Evolutionary conservation across 164 flowering plant genomes (phyloP).

Genomic region (Piper longum): DNA sequence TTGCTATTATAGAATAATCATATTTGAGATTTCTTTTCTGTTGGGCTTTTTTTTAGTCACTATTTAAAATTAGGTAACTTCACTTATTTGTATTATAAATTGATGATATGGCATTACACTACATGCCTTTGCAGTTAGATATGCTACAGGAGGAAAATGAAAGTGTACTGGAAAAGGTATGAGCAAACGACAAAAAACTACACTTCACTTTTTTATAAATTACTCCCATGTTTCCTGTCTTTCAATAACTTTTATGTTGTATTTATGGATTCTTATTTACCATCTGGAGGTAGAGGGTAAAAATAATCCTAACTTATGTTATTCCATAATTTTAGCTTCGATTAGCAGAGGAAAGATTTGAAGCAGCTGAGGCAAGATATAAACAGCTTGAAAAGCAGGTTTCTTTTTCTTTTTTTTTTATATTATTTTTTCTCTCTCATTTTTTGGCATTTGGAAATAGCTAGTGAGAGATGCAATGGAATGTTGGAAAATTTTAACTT

Average conservation of each 20-base stretch:
- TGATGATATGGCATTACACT: conserved; percentile 1
- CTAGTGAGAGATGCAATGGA: no score
- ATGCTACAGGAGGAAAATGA: conserved; percentile 92
- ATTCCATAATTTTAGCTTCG: conserved; percentile 43
- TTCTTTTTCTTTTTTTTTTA: background rate
- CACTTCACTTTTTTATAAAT: background rate
- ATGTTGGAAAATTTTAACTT: no score
- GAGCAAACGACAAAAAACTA: background rate
- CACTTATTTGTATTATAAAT: background rate
- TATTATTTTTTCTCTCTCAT: background rate
- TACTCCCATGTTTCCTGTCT: background rate
- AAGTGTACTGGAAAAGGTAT: conserved; percentile 64
- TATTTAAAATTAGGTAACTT: no score
- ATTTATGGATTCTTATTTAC: background rate
- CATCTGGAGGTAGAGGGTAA: background rate
- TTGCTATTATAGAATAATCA: background rate
- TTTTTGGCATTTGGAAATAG: no score
- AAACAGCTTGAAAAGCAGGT: conserved; percentile 83
- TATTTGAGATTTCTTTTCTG: background rate
- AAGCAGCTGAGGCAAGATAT: conserved; percentile 76
- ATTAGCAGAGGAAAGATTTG: conserved; percentile 64
- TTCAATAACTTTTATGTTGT: background rate
- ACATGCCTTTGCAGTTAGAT: conserved; percentile 53
- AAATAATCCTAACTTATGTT: conserved; percentile 15
- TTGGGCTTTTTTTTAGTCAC: background rate